These are phyloP conservation scores for Pleurotus tuber-regium DNA, from an alignment of 768 basidiomycete species.

Conservation along the genomic window DNA sequence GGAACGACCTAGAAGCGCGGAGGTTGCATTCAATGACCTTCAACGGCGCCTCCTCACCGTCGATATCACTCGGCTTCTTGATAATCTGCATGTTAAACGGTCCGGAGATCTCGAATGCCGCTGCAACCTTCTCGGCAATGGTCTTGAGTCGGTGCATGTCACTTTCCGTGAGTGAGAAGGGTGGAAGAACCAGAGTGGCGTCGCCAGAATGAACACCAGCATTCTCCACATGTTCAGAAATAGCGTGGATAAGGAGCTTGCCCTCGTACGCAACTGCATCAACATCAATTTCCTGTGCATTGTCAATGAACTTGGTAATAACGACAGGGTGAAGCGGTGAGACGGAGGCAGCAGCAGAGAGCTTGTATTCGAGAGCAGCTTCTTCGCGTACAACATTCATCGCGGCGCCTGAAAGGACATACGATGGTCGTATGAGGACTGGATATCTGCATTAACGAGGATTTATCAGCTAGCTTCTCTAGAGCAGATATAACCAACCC, in stretches of 20 bases:
- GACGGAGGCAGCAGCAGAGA: slow-evolving; percentile 95
- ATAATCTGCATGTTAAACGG: slow-evolving; percentile 99
- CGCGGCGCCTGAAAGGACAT: slow-evolving; percentile 96
- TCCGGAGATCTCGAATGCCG: slow-evolving; percentile 94
- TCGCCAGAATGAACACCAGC: slow-evolving; percentile 99
- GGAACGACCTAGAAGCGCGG: slow-evolving; percentile 97
- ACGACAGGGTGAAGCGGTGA: slow-evolving; percentile 98
- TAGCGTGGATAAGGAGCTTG: slow-evolving; percentile 87
- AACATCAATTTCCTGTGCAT: slow-evolving; percentile 96
- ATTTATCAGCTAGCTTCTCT: slow-evolving; percentile 6
- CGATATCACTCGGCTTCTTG: slow-evolving; percentile 61
- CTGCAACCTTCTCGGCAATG: slow-evolving; percentile 93
- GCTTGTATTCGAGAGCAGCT: slow-evolving; percentile 82
- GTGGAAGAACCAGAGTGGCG: slow-evolving; percentile 95
- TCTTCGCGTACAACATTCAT: slow-evolving; percentile 99
- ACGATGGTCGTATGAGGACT: slow-evolving; percentile 96
- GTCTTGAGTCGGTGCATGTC: slow-evolving; percentile 90
- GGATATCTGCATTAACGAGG: slow-evolving; percentile 62
- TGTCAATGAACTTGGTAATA: slow-evolving; percentile 98
- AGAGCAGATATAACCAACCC: slow-evolving; percentile 42
- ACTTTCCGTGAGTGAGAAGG: slow-evolving; percentile 68
- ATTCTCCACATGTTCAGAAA: slow-evolving; percentile 98
- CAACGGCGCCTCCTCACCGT: slow-evolving; percentile 58
- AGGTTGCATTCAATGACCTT: slow-evolving; percentile 99
- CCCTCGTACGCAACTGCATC: slow-evolving; percentile 96